phyloP scores from a whole-genome alignment of 352 stramenopile genomes.

The Globisporangium nodosum region DNA sequence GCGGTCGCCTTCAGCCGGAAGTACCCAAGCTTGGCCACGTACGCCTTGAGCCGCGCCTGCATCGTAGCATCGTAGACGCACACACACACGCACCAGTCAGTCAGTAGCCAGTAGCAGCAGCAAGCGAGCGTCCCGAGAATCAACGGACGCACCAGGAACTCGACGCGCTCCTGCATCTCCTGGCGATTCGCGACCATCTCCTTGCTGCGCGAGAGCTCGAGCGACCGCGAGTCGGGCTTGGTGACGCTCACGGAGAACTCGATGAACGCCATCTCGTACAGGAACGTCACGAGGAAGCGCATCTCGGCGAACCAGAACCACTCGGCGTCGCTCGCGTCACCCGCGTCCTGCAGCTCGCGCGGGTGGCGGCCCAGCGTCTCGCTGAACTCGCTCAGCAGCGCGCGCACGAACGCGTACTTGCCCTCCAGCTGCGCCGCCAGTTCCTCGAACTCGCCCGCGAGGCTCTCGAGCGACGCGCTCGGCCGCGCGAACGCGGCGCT shows the following conservation, averaged over 20 bases:
- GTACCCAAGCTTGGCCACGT: slow-evolving; percentile 49
- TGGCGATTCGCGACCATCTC: slow-evolving; percentile 54
- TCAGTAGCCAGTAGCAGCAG: neutral
- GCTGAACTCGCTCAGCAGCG: slow-evolving; percentile 71
- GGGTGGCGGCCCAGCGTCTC: slow-evolving; percentile 49
- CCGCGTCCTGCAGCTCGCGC: slow-evolving; percentile 23
- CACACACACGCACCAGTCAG: neutral
- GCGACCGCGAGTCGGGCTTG: slow-evolving; percentile 67
- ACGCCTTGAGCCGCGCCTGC: slow-evolving; percentile 40
- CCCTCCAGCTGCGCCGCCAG: slow-evolving; percentile 26
- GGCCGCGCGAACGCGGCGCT: neutral
- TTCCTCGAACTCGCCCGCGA: slow-evolving; percentile 21
- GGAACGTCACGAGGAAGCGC: slow-evolving; percentile 74
- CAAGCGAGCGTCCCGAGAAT: neutral
- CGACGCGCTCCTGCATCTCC: slow-evolving; percentile 75
- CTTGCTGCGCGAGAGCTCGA: slow-evolving; percentile 25
- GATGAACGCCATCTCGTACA: slow-evolving; percentile 84
- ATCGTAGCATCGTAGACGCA: neutral
- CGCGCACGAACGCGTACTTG: slow-evolving; percentile 50
- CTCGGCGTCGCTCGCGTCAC: slow-evolving; percentile 40
- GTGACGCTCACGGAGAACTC: slow-evolving; percentile 82
- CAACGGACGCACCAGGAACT: slow-evolving; percentile 35
- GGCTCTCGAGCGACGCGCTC: slow-evolving; percentile 4
- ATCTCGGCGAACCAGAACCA: slow-evolving; percentile 86
- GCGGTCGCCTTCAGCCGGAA: slow-evolving; percentile 45